phyloP scores from a whole-genome alignment of 2,329 filamentous ascomycete species.

The Neurospora sp. region DNA sequence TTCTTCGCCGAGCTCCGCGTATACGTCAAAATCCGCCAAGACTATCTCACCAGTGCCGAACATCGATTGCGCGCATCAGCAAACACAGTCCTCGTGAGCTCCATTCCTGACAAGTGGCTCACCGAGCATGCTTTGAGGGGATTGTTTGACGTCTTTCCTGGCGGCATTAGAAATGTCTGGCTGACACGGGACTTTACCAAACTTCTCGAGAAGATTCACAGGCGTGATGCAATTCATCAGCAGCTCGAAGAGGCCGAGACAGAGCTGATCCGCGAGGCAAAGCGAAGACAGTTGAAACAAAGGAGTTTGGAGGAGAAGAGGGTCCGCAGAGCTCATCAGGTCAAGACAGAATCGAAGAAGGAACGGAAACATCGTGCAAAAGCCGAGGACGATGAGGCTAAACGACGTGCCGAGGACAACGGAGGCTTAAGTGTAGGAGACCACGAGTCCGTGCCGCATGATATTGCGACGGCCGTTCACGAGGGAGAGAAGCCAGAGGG shows the following conservation, averaged over 20 bases:
- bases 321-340: constrained; percentile 41
- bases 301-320: constrained; percentile 54
- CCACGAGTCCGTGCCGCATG: constrained; percentile 43
- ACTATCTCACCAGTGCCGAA: constrained; percentile 88
- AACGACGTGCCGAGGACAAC: constrained; percentile 37
- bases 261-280: constrained; percentile 68
- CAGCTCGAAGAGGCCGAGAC: constrained; percentile 76
- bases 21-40: constrained; percentile 88
- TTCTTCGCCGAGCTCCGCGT: constrained; percentile 78
- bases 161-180: constrained; percentile 92
- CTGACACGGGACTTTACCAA: constrained; percentile 83
- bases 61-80: constrained; percentile 89
- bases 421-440: constrained; percentile 43
- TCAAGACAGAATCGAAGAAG: constrained; percentile 39
- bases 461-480: constrained; percentile 34
- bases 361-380: constrained; percentile 38
- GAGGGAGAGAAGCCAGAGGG: constrained; percentile 16
- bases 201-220: constrained; percentile 73
- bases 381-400: constrained; percentile 39
- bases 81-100: constrained; percentile 87
- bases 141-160: constrained; percentile 91
- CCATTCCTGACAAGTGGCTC: constrained; percentile 86
- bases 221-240: constrained; percentile 60
- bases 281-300: constrained; percentile 67
- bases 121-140: constrained; percentile 69